These are phyloP conservation scores for Phoma sp. DNA, from an alignment of 2,329 filamentous ascomycete species.

Conservation along the genomic window DNA sequence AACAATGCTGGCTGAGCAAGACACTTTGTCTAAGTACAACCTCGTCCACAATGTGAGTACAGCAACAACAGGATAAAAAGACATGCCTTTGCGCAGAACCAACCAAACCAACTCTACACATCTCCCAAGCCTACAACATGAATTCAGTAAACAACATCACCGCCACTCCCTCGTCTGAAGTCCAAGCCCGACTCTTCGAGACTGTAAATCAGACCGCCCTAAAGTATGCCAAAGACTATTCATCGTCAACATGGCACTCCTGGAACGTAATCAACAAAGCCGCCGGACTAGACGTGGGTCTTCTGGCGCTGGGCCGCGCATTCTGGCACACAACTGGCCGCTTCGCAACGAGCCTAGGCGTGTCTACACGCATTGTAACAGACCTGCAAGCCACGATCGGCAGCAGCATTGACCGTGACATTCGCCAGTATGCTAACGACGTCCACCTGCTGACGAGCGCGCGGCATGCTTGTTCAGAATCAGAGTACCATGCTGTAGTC, in stretches of 20 bases:
- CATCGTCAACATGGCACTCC: conserved; percentile 5
- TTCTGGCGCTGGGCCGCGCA: background rate
- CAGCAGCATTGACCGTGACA: background rate
- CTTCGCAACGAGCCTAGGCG: background rate
- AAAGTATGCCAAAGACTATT: background rate
- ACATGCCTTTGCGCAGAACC: background rate
- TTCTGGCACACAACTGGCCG: background rate
- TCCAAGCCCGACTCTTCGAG: background rate
- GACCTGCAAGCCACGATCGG: background rate
- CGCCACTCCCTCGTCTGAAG: background rate
- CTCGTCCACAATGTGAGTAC: background rate
- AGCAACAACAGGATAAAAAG: background rate
- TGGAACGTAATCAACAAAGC: conserved; percentile 4
- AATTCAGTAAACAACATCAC: background rate
- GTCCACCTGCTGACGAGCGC: background rate
- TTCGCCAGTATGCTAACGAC: background rate
- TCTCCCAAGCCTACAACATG: background rate
- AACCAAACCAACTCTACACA: background rate
- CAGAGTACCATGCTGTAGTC: conserved; percentile 7
- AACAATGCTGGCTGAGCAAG: background rate
- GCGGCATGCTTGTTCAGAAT: conserved; percentile 1
- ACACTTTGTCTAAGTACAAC: background rate
- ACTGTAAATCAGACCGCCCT: background rate
- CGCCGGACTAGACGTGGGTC: background rate
- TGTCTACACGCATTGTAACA: background rate